Conservation (phyloP, 495 filamentous ascomycete species). For the Chaetomium cochliodes region DNA sequence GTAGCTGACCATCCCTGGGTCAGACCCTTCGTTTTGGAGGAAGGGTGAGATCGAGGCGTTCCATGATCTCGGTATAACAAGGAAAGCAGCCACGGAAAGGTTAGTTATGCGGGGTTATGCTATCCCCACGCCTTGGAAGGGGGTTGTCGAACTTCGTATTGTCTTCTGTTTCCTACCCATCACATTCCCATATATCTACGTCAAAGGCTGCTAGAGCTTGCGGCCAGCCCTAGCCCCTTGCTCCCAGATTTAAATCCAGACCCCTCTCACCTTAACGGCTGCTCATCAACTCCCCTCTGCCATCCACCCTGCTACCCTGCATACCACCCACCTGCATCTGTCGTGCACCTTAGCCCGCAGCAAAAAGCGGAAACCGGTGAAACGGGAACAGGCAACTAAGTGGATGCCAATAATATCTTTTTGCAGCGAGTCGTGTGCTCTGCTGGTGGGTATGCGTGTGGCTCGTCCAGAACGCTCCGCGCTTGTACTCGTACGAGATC, state of each 20-base stretch:
- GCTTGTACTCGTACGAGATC: not conserved
- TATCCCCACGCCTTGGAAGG: no score
- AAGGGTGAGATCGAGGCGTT: no score
- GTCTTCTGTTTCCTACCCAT: no score
- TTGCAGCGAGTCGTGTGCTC: not conserved
- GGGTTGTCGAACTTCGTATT: no score
- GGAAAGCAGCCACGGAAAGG: no score
- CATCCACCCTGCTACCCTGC: not conserved
- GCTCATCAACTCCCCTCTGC: no score
- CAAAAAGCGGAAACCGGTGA: conserved; percentile 4
- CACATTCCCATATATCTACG: no score
- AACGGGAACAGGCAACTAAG: not conserved
- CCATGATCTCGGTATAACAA: no score
- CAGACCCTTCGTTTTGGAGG: not conserved
- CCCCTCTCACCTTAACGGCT: not conserved
- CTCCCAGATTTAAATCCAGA: not conserved
- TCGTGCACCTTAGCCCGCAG: not conserved
- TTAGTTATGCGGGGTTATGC: no score
- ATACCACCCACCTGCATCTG: not conserved
- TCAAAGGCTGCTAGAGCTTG: no score
- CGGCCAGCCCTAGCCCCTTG: not conserved
- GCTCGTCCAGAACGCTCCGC: not conserved
- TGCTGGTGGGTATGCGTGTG: not conserved
- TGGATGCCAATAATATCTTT: not conserved
- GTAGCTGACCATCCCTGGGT: not conserved